Evolutionary conservation across 2,329 filamentous ascomycete genomes (phyloP).

Genomic region (Cercospora nicotianae): DNA sequence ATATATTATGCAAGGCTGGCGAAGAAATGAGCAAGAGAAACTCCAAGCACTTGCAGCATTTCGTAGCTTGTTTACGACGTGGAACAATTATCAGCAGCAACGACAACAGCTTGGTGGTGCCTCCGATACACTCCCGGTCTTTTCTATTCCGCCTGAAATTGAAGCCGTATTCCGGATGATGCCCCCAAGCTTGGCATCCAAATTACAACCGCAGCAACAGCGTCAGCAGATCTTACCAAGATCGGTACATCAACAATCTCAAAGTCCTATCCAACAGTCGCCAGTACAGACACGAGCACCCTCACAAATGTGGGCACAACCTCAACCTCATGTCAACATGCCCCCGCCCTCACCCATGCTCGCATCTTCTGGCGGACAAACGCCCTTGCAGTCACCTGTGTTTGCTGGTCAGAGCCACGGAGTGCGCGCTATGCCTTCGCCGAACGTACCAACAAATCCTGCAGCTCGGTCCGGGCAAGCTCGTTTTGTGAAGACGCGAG

Average conservation of each 20-base stretch:
- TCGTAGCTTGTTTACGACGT: constrained; percentile 16
- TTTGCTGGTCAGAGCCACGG: not conserved
- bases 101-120: not conserved
- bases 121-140: not conserved
- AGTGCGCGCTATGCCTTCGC: not conserved
- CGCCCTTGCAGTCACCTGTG: not conserved
- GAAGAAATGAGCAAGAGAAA: constrained; percentile 21
- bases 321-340: not conserved
- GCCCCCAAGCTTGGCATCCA: not conserved
- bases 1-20: constrained; percentile 14
- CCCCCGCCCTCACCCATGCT: not conserved
- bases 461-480: not conserved
- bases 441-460: not conserved
- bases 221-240: not conserved
- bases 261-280: not conserved
- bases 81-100: constrained; percentile 4
- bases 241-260: not conserved
- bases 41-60: constrained; percentile 18
- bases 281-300: not conserved
- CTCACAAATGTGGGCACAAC: not conserved
- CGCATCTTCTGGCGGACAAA: not conserved
- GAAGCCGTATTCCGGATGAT: not conserved
- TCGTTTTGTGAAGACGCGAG: not conserved
- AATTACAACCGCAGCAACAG: not conserved
- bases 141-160: not conserved